Percentiles rank a stretch among this genome's conserved stretches.
phyloP scores from a whole-genome alignment of 306 rosid species.

The Lathyrus aphaca region DNA sequence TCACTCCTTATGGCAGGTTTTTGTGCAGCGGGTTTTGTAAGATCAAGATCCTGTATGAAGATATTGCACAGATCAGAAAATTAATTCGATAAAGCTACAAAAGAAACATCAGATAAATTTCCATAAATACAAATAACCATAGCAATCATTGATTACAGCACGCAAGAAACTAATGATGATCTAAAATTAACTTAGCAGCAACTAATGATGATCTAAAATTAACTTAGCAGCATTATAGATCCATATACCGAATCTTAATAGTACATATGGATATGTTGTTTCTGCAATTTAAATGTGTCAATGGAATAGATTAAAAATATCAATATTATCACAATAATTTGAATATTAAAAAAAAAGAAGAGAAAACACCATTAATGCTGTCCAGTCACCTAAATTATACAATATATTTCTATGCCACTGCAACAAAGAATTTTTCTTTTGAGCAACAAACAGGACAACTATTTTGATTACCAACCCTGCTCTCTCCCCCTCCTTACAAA shows the following conservation, averaged over 20 bases:
- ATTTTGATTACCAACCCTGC: neutral
- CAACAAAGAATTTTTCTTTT: neutral
- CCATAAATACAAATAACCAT: slow-evolving; percentile 3
- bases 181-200: neutral
- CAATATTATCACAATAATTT: neutral
- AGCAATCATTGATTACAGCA: neutral
- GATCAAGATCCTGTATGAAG: slow-evolving; percentile 50
- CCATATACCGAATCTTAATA: neutral
- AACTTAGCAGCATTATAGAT: neutral
- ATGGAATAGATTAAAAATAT: neutral
- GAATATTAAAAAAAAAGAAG: neutral
- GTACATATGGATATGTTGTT: neutral
- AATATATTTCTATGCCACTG: neutral
- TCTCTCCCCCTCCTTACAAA: neutral
- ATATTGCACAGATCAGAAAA: slow-evolving; percentile 33
- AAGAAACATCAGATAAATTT: neutral
- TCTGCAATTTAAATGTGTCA: neutral
- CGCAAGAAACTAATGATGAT: neutral
- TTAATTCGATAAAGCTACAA: slow-evolving; percentile 19
- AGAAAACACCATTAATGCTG: neutral
- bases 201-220: neutral
- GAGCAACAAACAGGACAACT: neutral
- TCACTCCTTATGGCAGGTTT: slow-evolving; percentile 1
- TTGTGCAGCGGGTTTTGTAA: slow-evolving; percentile 45
- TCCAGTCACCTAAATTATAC: neutral